Evolutionary conservation across 2,329 filamentous ascomycete genomes (phyloP), one percentile per base, ranked within the genome.

Genomic region (Arthrobotrys entomopaga): DNA sequence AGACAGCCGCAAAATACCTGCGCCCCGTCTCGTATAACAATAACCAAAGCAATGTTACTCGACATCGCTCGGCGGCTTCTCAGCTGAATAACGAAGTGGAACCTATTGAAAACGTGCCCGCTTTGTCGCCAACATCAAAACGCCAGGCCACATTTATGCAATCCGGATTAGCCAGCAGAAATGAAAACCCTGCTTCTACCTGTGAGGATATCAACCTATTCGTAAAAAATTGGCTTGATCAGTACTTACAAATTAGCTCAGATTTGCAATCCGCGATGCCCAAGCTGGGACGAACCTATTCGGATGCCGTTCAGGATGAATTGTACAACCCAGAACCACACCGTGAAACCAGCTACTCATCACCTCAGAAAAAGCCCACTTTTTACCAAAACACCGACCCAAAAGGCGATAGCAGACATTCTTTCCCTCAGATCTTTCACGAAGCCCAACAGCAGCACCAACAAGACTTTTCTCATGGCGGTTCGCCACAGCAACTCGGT

Each of bases 201-300:
- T 76, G 78, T 79, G 77, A 79, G 78, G 76, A 78, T 65, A 66
- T 75, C 63, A 77, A 73, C 74, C 65, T 70, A 53, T 79, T 65
- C 72, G 79, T 79, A 73, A 79, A 80, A 77, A 78, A 80, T 57
- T 86, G 85, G 85, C 83, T 87, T 83, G 83, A 87, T 82, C 83
- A 87, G 80, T 88, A 87, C 90, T 93, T 88, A 93, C 89, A 83
- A 79, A 81, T 83, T 80, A 81, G 83, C 81, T 79, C 84, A 88
- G 86, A 87, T 82, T 85, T 87, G 77, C 83, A 83, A 77, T 81
- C 83, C 75, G 83, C 84, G 43, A 83, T 89, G 24, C 90, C 93
- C 24, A 95, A 94, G 82, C 86, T 96, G 76, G 90, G 93, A 77
- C 87, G 92, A 66, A 95, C 93, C 0, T 92, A 95, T 83, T 94